Conservation (phyloP, 2,329 filamentous ascomycete genomes). For the Colletotrichum sidae region DNA sequence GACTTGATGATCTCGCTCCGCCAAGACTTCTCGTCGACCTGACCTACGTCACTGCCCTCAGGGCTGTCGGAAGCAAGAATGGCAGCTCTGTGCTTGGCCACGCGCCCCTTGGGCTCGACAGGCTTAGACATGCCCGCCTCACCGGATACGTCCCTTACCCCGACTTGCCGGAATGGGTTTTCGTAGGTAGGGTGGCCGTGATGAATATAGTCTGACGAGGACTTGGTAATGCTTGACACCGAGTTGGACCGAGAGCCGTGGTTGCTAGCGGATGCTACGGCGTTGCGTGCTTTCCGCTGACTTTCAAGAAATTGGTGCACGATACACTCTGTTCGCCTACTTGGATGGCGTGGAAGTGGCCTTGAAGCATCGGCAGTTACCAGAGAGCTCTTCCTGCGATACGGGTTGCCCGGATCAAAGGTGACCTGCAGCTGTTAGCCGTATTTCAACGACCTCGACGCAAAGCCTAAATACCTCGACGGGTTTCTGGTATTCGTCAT, state of each 20-base stretch:
- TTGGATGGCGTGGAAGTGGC: slow-evolving; percentile 49
- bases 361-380: slow-evolving; percentile 60
- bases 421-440: slow-evolving; percentile 59
- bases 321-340: slow-evolving; percentile 67
- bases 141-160: slow-evolving; percentile 40
- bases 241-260: slow-evolving; percentile 39
- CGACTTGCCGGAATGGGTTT: slow-evolving; percentile 27
- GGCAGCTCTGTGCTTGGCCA: slow-evolving; percentile 73
- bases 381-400: slow-evolving; percentile 75
- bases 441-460: slow-evolving; percentile 4
- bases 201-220: slow-evolving; percentile 38
- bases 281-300: slow-evolving; percentile 55
- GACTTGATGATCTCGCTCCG: slow-evolving; percentile 58
- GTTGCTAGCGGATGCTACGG: slow-evolving; percentile 40
- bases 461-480: slow-evolving; percentile 58
- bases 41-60: slow-evolving; percentile 58
- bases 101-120: slow-evolving; percentile 56
- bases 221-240: slow-evolving; percentile 31
- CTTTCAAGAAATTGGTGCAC: slow-evolving; percentile 74
- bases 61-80: slow-evolving; percentile 62
- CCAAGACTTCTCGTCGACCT: slow-evolving; percentile 69
- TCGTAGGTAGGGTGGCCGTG: slow-evolving; percentile 45
- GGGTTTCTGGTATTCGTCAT: slow-evolving; percentile 60
- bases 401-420: slow-evolving; percentile 70
- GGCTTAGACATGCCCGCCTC: slow-evolving; percentile 45